Conservation (phyloP, 1,139 yeast species). For the Geotrichum siamense region DNA sequence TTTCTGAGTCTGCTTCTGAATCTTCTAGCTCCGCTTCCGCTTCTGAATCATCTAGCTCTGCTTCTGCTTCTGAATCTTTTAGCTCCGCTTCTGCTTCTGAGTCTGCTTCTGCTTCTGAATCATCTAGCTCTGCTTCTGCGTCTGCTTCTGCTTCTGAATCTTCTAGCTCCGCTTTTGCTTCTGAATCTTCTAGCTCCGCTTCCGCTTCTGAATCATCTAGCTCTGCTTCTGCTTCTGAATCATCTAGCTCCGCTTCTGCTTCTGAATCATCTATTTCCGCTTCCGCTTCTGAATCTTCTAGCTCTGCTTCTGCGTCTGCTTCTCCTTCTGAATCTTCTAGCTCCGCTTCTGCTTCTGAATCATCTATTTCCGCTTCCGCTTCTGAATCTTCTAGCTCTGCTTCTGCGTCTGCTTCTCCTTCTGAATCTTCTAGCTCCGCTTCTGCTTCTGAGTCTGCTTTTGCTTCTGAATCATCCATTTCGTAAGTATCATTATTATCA, state of each 20-base stretch:
- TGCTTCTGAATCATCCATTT: background rate
- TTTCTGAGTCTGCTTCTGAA: background rate
- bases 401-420: background rate
- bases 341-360: background rate
- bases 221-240: slow-evolving; percentile 5
- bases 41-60: background rate
- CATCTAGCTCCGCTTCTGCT: background rate
- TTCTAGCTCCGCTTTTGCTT: background rate
- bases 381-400: background rate
- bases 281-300: background rate
- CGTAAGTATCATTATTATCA: background rate
- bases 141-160: background rate
- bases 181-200: background rate
- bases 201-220: background rate
- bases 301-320: background rate
- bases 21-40: background rate
- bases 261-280: slow-evolving; percentile 1
- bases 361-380: background rate
- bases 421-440: background rate
- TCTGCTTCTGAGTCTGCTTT: background rate
- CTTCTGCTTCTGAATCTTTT: slow-evolving; percentile 2
- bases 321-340: background rate
- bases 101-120: slow-evolving; percentile 4
- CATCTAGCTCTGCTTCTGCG: background rate
- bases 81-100: slow-evolving; percentile 3